Base-by-base conservation (phyloP, 257 asterid genomes). In the Penstemon davidsonii region DNA sequence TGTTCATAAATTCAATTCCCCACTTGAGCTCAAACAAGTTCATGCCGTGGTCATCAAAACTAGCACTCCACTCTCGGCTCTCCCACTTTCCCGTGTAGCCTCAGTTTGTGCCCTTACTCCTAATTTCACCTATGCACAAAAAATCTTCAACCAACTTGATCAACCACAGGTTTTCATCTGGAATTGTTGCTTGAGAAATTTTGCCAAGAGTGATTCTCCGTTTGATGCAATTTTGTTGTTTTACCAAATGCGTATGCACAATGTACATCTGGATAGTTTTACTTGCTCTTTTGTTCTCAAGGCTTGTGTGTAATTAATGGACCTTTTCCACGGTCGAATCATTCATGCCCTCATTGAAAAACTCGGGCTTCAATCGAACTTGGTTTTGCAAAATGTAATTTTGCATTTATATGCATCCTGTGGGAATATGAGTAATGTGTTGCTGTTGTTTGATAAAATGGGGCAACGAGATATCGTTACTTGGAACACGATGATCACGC, bases 401-500 rank as follows among this genome's bases (percentile, higher is more conserved):
- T 57, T 84, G 66, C 79, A 82, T 67, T 69, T 88, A 2, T 88
- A 84, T 72, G 87, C 91, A 3, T 74, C 80, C 11, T 86, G 91
- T 70, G 93, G 87, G 71, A 52, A 57, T 57, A 67, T 73, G 8
- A 13, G n/a, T 38, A 83, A 78, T 74, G 84, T 91, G 10, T 0
- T 40, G 62, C 60, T 74, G 42, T 41, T 88, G 81, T 88, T 88
- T 51, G 79, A 79, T 47, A 78, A 77, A 56, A 84, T 88, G 96
- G 68, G 72, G 10, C 73, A 82, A 49, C 64, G 84, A 45, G 96
- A 88, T 68, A 66, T 76, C 9, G 88, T 88, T 60, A 80, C 90
- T 11, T 88, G 96, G 96, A 88, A 88, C 51, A 84, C 86, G 25
- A 77, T 88, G 93, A 81, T 84, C 67, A 79, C 89, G 0, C 90